Evolutionary conservation across 78 protist genomes (phyloP).

Genomic region (Anaeramoeba flamelloides): DNA sequence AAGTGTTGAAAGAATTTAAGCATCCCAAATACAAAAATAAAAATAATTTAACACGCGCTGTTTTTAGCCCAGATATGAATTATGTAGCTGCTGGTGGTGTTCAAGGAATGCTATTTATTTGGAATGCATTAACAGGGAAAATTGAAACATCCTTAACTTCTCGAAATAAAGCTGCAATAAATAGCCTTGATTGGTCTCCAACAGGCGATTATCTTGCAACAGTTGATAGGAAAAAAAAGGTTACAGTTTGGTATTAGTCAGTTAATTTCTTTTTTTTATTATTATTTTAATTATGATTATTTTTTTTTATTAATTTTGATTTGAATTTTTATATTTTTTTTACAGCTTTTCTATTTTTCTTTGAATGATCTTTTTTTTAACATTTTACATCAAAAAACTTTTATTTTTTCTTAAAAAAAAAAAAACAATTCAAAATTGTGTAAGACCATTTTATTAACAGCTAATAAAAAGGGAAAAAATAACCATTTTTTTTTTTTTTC

Average conservation of each 20-base stretch:
- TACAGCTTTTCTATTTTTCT: too few relatives aligned
- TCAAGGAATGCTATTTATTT: not conserved
- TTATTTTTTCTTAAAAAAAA: too few relatives aligned
- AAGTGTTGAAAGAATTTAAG: not conserved
- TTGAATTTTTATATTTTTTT: too few relatives aligned
- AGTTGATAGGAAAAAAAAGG: not conserved
- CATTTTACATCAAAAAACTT: too few relatives aligned
- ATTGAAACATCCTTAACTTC: not conserved
- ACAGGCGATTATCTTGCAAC: not conserved
- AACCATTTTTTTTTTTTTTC: too few relatives aligned
- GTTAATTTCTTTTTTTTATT: not conserved
- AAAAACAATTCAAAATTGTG: too few relatives aligned
- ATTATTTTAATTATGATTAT: too few relatives aligned
- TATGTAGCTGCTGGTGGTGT: not conserved
- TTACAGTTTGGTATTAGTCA: not conserved
- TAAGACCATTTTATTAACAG: too few relatives aligned
- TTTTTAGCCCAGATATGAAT: not conserved
- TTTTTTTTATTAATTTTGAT: too few relatives aligned
- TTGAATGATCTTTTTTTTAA: too few relatives aligned
- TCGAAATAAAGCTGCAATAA: not conserved
- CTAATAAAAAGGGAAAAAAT: too few relatives aligned
- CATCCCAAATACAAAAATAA: not conserved
- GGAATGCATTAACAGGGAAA: not conserved
- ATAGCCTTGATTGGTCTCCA: not conserved
- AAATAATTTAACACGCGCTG: not conserved